Percentiles rank a stretch among this genome's conserved stretches.
phyloP scores from a whole-genome alignment of 805 yeast species.

The Candida ficus region DNA sequence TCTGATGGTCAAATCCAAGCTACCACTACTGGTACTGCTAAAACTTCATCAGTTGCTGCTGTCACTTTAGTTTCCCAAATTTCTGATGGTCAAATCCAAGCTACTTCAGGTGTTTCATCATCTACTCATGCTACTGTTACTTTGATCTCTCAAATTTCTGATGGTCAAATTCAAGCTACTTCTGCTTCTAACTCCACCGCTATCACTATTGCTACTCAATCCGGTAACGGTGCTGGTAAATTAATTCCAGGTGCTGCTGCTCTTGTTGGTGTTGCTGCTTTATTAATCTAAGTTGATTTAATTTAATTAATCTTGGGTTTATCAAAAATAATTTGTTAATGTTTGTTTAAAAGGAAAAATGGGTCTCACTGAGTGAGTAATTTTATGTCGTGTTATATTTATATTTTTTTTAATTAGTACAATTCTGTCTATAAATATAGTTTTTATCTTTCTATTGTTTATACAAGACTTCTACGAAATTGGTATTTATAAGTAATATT shows the following conservation, averaged over 20 bases:
- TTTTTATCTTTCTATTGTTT: not conserved
- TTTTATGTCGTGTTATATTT: no score
- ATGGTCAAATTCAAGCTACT: slow-evolving; percentile 20
- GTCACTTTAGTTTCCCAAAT: slow-evolving; percentile 11
- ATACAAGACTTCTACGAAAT: not conserved
- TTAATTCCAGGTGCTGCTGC: slow-evolving; percentile 19
- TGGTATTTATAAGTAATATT: not conserved
- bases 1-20: slow-evolving; percentile 26
- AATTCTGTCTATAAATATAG: no score
- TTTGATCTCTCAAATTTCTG: slow-evolving; percentile 31
- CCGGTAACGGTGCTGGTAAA: slow-evolving; percentile 19
- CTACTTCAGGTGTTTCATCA: slow-evolving; percentile 28
- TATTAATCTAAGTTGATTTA: slow-evolving; percentile 16
- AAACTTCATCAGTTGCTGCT: slow-evolving; percentile 17
- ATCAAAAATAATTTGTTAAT: no score
- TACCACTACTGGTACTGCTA: slow-evolving; percentile 27
- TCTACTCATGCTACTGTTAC: slow-evolving; percentile 34
- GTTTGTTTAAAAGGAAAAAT: not conserved
- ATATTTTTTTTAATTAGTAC: no score
- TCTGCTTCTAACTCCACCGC: slow-evolving; percentile 25
- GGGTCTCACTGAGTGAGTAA: no score
- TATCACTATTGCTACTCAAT: slow-evolving; percentile 26
- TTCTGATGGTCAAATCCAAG: slow-evolving; percentile 1
- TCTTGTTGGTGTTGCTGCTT: slow-evolving; percentile 19
- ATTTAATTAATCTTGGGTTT: not conserved